Base-by-base conservation (phyloP, 1,284 basidiomycete species). In the Fistulinella cinereoalba region DNA sequence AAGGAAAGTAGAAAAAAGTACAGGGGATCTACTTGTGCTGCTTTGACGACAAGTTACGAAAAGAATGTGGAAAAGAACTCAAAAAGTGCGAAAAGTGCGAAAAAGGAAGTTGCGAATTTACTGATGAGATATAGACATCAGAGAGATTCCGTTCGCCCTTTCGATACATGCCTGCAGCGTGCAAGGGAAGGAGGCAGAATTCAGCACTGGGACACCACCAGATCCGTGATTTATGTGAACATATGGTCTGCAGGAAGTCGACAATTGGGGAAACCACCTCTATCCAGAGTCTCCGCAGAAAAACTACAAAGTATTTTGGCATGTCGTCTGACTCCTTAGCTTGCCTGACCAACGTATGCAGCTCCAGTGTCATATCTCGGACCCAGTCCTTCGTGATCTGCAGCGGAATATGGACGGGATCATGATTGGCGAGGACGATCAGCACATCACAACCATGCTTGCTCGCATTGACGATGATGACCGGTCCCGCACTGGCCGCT, bases 121-220 rank as follows among this genome's bases (percentile, higher is more conserved):
- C n/a, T n/a, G 68, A 71, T 0, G 61, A 65, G 7, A 68, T 44
- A 36, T 56, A 66, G 7, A 60, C 19, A 37, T 66, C 56, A 3
- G 51, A 51, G 10, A 66, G 49, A 33, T 54, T 51, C 8, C 9
- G 6, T 5, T 38, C 25, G 8, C 32, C 32, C n/a, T 29, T 32
- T 28, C 29, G 23, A 23, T 48, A 50, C 5, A 51, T 43, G n/a
- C 65, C 67, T 0, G 68, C 67, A 7, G 68, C 66, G 7, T 31
- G 29, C 29, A 31, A 10, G 9, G 29, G 29, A 5, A 31, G 29
- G n/a, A 31, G 29, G 13, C 59, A 60, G 8, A 71, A 44, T 0
- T 47, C 37, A 2, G 55, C 56, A 3, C 10, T 31, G 29, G 29
- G 29, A 15, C 29, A 31, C 29, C 29, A 31, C 29, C 29, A 31